Evolutionary conservation across 2,329 filamentous ascomycete species (phyloP), one percentile per base, ranked within the genome.

Genomic region (Botryotinia calthae): DNA sequence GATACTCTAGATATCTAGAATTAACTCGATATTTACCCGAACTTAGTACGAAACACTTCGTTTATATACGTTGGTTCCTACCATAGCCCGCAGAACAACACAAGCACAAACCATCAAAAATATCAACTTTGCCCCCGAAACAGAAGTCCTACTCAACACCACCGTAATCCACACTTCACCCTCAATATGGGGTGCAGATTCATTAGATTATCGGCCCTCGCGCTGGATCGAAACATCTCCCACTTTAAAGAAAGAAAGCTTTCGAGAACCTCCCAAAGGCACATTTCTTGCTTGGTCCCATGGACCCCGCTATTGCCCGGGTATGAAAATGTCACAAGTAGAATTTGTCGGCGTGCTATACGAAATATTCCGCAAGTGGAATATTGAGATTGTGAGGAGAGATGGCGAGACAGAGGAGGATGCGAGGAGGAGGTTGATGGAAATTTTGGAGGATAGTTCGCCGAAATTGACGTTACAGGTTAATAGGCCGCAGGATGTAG

Each of bases 151-250:
- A 10, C 80, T 89, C 44, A 80, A 80, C 73, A 82, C 83, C 7
- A 78, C 83, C 8, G 82, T 81, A 59, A 78, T 82, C 1, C 87
- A 89, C 77, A 84, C 85, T 37, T 87, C 89, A 76, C 87, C 87
- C 4, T 85, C 83, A 70, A 86, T 86, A 76, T 89, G 87, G 87
- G 62, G 73, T 9, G 79, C 58, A 37, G 79, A 89, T 73, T 81
- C 86, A 2, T 81, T 86, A 42, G 82, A 84, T 56, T 90, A 88
- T 80, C 82, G 85, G 61, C 87, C 87, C 0, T 86, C 88, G 77
- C 84, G 87, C 58, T 89, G 88, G 88, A 80, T 89, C 46, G 65
- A 73, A 9, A 37, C 65, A 9, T 63, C 71, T 28, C 34, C 61
- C 16, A 51, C 58, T 46, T 70, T 65, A 8, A 48, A 40, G 4